Base-by-base conservation (phyloP, 768 basidiomycete genomes). In the Udeniomyces megalosporus region DNA sequence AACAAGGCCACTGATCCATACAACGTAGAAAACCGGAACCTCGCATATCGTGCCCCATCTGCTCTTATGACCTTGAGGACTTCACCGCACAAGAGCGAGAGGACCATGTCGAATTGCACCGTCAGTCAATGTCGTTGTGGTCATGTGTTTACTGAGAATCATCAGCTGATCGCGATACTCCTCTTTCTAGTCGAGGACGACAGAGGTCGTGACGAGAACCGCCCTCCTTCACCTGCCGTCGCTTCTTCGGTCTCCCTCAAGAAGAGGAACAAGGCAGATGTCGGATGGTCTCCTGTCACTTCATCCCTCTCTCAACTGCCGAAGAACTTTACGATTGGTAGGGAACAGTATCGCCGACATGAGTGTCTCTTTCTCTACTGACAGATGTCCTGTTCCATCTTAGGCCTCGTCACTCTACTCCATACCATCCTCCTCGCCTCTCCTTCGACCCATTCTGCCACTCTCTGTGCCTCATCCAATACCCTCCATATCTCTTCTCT, bases 381-480 rank as follows among this genome's bases (percentile, higher is more conserved):
- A 50, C 22, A 24, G 42, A 20, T 24, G 2, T 17, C 2, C n/a
- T 31, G 20, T 0, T 29, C 38, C 26, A n/a, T 35, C 38, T 29
- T 54, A 58, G 57, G 51, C 48, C 54, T 63, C 42, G 49, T 63
- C 10, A 55, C 62, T 11, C 10, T 51, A 29, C 57, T 63, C 22
- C 29, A 58, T 1, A 24, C n/a, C 4, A 28, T 63, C 24, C 62
- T 63, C 0, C 38, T 45, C 28, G n/a, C 35, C 12, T 57, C 47
- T 8, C 3, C 29, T 1, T 34, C 49, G 2, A 63, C 62, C 0
- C 55, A 56, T 2, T 57, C 54, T 15, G 62, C 62, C n/a, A 49
- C 58, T 50, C 62, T 63, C 28, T 63, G 62, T 26, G 31, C n/a
- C n/a, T 11, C 56, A 10, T n/a, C 28, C 8, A 44, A 46, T 22